Base-by-base conservation (phyloP, 2,329 filamentous ascomycete genomes). In the Neospermospora avenae region DNA sequence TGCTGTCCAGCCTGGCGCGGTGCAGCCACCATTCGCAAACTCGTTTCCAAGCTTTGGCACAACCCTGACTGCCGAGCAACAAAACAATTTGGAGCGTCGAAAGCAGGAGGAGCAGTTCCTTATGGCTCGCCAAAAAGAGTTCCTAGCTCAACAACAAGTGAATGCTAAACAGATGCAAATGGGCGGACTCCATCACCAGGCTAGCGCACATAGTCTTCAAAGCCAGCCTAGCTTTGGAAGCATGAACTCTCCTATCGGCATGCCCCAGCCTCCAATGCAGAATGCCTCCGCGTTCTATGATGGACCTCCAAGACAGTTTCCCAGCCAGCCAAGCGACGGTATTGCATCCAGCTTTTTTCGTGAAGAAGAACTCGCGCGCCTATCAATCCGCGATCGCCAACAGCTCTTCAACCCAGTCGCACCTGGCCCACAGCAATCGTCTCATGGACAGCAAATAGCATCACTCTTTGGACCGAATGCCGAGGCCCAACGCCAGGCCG, bases 41-140 rank as follows among this genome's bases (percentile, higher is more conserved):
- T 92, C 92, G 55, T 98, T 99, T 74, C 96, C 95, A 0, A 96
- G 91, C 72, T 99, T 98, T 73, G 95, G 95, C 5, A 92, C 95
- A 7, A 99, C 96, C 0, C 79, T 99, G 67, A 99, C 96, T 8
- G 95, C 95, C 0, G 93, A 98, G 71, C 95, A 99, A 75, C 95
- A 99, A 73, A 99, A 99, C 76, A 96, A 96, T 41, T 80, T 99
- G 1, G 95, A 99, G 77, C 85, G 95, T 57, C 84, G 95, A 55
- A 99, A 99, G 78, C 95, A 99, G 74, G 95, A 99, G 75, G 96
- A 99, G 72, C 95, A 99, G 73, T 96, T 95, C 73, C 81, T 96
- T 37, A 96, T 98, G 85, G 95, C 96, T 48, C 88, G 95, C 44
- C 95, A 99, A 74, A 91, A 96, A 67, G 95, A 99, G 73, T 91